These are phyloP conservation scores for Dactylellina sp. DNA, from an alignment of 2,329 filamentous ascomycete genomes.

Conservation along the genomic window DNA sequence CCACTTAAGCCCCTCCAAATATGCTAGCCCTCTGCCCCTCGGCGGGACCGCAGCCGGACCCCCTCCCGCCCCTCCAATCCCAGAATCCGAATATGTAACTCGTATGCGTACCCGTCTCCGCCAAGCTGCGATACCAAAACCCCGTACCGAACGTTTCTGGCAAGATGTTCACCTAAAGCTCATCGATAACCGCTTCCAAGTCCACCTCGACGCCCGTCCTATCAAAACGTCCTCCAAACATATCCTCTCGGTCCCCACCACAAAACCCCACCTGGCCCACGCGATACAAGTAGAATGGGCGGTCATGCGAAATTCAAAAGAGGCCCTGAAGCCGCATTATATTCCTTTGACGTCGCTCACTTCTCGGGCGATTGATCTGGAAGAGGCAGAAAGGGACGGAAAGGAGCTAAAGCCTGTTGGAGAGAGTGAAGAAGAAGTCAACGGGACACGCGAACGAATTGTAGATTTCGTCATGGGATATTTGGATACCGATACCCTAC, in stretches of 20 bases:
- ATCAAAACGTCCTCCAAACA: constrained; percentile 72
- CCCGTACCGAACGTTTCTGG: constrained; percentile 53
- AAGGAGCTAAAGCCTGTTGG: constrained; percentile 16
- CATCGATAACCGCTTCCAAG: constrained; percentile 35
- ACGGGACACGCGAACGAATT: constrained; percentile 73
- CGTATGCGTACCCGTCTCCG: constrained; percentile 29
- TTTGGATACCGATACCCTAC: constrained; percentile 87
- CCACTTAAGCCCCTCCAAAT: constrained; percentile 28
- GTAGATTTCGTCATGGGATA: constrained; percentile 81
- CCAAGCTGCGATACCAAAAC: constrained; percentile 36
- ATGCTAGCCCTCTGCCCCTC: constrained; percentile 49
- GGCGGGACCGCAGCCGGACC: constrained; percentile 52
- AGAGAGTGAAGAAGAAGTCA: constrained; percentile 59
- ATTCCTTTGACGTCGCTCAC: constrained; percentile 89
- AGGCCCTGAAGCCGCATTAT: constrained; percentile 87
- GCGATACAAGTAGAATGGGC: constrained; percentile 96
- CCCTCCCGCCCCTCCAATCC: constrained; percentile 44
- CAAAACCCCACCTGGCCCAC: constrained; percentile 83
- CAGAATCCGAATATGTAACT: constrained; percentile 36
- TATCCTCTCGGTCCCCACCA: constrained; percentile 77
- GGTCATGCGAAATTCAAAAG: constrained; percentile 76
- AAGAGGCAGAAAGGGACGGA: constrained; percentile 71
- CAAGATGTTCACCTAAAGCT: constrained; percentile 47
- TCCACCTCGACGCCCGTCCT: constrained; percentile 73
- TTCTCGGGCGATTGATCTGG: constrained; percentile 85